Base-by-base conservation (phyloP, 805 yeast genomes). In the Metschnikowia kofuensis region DNA sequence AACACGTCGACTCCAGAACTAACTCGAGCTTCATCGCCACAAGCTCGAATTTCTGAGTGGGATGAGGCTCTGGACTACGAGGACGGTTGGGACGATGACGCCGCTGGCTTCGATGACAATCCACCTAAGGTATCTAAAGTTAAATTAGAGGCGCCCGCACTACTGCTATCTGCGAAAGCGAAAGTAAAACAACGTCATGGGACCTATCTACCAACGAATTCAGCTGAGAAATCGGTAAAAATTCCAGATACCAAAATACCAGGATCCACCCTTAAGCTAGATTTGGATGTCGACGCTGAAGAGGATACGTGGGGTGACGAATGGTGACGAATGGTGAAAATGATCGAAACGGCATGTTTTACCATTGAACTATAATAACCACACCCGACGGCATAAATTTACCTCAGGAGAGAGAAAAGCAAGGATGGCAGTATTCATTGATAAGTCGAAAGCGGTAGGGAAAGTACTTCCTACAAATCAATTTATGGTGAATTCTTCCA, bases 1-100 rank as follows among this genome's bases (percentile, higher is more conserved):
- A 66, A 71, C 49, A 49, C 52, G 11, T 69, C 75, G 1, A 69
- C 74, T 2, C 74, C 75, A 1, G 74, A 70, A 40, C 50, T 70
- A 38, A 63, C 68, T 6, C 49, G 68, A 26, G 59, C 56, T 0
- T 56, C 63, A 0, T 60, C 72, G 1, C 72, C 73, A 10, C 57
- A 57, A 4, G 30, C 42, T 4, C 13, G n/a, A 34, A 7, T 13
- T n/a, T 13, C 36, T 12, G 50, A 53, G 21, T 45, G 50, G 47
- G 61, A 55, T 12, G 63, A 54, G 10, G 59, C 44, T 4, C 54
- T 59, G 58, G 62, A 55, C 14, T 56, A 51, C 40, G 50, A 48
- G 21, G 52, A 49, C 27, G 44, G 32, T 11, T 55, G 58, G 58
- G 57, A 43, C n/a, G 48, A 45, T 2, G 50, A 43, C 8, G 49